These are phyloP conservation scores for Brassica incana DNA, from an alignment of 345 rosid species.

Conservation along the genomic window DNA sequence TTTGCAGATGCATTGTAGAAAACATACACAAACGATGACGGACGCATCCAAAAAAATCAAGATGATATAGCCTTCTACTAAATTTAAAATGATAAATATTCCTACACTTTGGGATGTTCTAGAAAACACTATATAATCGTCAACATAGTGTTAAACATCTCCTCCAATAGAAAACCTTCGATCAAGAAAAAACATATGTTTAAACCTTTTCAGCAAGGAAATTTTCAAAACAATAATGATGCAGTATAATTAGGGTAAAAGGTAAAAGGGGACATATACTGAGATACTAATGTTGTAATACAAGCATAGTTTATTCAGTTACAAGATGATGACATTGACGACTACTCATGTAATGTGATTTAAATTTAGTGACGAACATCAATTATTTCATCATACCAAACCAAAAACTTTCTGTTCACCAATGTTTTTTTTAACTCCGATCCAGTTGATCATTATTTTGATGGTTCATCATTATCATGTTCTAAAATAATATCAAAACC, in stretches of 20 bases:
- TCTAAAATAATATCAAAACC: neutral
- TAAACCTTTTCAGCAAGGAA: neutral
- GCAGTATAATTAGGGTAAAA: neutral
- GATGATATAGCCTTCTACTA: neutral
- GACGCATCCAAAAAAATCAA: neutral
- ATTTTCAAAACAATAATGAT: neutral
- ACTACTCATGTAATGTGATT: neutral
- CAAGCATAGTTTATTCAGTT: neutral
- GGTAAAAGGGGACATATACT: neutral
- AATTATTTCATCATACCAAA: conserved; percentile 30
- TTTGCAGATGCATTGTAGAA: neutral
- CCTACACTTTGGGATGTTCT: neutral
- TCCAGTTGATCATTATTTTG: conserved; percentile 1
- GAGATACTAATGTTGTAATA: neutral
- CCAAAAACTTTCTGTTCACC: conserved; percentile 23
- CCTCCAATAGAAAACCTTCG: neutral
- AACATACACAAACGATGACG: neutral
- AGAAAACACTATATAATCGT: neutral
- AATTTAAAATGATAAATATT: neutral
- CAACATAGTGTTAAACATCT: neutral
- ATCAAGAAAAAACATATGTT: neutral
- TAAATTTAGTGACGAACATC: conserved; percentile 28
- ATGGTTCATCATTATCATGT: neutral
- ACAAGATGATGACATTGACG: conserved; percentile 6
- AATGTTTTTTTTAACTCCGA: neutral